Base-by-base conservation (phyloP, 257 asterid species). In the Solanum pimpinellifolium region DNA sequence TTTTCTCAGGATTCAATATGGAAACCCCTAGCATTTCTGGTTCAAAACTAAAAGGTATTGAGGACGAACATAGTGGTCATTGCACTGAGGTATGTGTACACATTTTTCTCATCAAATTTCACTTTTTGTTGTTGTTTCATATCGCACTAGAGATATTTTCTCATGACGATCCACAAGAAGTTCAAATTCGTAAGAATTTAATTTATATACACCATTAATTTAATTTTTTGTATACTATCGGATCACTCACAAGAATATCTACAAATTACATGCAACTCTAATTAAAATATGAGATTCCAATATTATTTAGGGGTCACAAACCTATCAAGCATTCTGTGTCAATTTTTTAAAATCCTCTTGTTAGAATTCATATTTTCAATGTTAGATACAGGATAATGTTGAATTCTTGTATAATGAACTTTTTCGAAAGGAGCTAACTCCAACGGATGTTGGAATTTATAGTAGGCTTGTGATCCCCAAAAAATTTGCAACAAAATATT, bases 391-490 rank as follows among this genome's bases (percentile, higher is more conserved):
- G 39, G 39, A 35, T 35, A 35, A 35, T 35, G 0, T 0, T 35
- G 39, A 35, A 35, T 35, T 35, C 39, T 35, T 35, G 7, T 35
- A 35, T 7, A 35, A 35, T 35, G 39, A 72, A 6, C 94, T 93
- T 20, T 94, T 94, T 83, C 89, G 87, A 41, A 95, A 94, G 88
- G 96, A 92, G 27, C 89, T 93, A 75, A 91, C 95, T 4, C 95
- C 95, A 5, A 93, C 97, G 42, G 97, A 94, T n/a, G 94, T 92
- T 0, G 86, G 97, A 52, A 15, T 21, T 1, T 0, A 16, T 15
- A 15, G 60, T 15, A 49, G 60, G 0, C 60, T 15, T 49, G 60
- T 49, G 9, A 49, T 49, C 23, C 60, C 60, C 39, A 5, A 35
- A 35, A 35, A 35, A 35, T 35, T 5, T 0, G 39, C 39, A 35